A percentile compares a stretch with the other conserved stretches of the same genome.
Evolutionary conservation across 2,329 filamentous ascomycete species (phyloP).

Genomic region (Cytospora paraplurivora): DNA sequence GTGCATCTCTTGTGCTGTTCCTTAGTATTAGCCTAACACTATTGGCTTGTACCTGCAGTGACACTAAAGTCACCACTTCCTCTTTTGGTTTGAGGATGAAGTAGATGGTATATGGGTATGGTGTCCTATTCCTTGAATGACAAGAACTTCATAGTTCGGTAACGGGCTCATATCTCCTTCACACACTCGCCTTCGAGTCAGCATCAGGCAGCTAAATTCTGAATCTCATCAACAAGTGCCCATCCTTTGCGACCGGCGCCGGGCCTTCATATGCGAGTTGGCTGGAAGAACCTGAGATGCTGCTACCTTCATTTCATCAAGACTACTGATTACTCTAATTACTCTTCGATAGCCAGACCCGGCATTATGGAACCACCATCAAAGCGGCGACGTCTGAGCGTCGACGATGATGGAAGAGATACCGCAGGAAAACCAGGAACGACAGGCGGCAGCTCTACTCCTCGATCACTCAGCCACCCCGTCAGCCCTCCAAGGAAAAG

Average conservation of each 20-base stretch:
- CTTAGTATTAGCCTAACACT: no score
- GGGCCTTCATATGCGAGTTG: not conserved
- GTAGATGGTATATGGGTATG: no score
- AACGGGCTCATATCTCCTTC: no score
- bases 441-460: conserved; percentile 23
- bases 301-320: not conserved
- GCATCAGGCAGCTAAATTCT: not conserved
- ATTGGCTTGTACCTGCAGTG: no score
- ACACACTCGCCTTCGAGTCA: not conserved
- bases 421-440: not conserved
- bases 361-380: conserved; percentile 21
- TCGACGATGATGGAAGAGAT: not conserved
- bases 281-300: not conserved
- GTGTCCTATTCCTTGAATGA: no score
- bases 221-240: not conserved
- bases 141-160: no score
- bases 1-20: no score
- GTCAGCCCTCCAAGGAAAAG: conserved; percentile 52
- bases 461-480: conserved; percentile 39
- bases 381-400: conserved; percentile 21
- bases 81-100: no score
- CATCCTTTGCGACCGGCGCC: not conserved
- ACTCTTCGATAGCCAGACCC: not conserved
- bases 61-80: no score
- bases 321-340: not conserved